Conservation (phyloP, 768 basidiomycete species). For the Lactarius sp. region DNA sequence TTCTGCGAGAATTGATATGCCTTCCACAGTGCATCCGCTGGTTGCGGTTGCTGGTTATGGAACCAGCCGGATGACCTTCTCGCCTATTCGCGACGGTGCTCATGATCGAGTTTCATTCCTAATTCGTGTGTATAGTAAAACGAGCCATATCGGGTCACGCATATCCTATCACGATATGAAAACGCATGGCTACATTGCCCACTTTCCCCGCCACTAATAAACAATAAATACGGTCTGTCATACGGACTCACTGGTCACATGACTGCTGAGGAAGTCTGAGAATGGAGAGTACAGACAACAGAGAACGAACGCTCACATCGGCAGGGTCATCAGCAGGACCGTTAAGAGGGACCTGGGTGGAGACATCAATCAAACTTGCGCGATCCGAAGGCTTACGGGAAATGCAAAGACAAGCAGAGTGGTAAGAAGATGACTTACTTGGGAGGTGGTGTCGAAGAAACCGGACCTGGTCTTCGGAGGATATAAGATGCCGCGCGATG, state of each 20-base stretch:
- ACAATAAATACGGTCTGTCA: slow-evolving; percentile 33
- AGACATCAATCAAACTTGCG: neutral
- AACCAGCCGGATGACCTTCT: too few species aligned
- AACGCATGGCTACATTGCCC: neutral
- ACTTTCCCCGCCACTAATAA: slow-evolving; percentile 26
- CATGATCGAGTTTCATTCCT: too few species aligned
- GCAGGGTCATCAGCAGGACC: neutral
- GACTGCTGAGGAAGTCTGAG: neutral
- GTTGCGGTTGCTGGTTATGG: too few species aligned
- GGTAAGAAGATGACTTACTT: slow-evolving; percentile 21
- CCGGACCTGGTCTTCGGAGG: slow-evolving; percentile 45
- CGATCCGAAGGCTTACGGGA: neutral
- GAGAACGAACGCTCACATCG: neutral
- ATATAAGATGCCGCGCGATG: slow-evolving; percentile 55
- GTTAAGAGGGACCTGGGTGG: neutral
- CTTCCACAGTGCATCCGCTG: too few species aligned
- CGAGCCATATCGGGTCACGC: too few species aligned
- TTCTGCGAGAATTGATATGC: too few species aligned
- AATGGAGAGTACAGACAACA: neutral
- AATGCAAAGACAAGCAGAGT: slow-evolving; percentile 23
- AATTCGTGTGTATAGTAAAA: too few species aligned
- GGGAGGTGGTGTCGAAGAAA: neutral
- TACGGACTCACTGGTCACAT: neutral
- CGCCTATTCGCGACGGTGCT: too few species aligned
- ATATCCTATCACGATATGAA: neutral